Evolutionary conservation across 2,329 filamentous ascomycete genomes (phyloP), one percentile per base, ranked within the genome.

Genomic region (Tricladium varicosporioides): DNA sequence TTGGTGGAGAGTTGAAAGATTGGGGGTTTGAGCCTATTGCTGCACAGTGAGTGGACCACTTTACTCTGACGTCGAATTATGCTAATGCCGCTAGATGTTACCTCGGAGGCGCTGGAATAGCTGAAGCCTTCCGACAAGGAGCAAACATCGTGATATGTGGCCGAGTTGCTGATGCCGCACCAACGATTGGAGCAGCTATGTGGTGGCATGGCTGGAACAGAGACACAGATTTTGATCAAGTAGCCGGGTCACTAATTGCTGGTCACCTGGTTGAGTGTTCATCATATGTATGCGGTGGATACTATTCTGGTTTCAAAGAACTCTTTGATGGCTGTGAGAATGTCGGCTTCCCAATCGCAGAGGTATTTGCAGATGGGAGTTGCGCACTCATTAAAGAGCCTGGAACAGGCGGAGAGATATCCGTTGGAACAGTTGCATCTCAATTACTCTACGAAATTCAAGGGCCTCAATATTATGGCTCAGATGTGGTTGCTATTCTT

Each of bases 391-490:
- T 74, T n/a, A 78, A 77, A 60, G 74, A 78, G 53, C 69, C 72
- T 10, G 67, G 70, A 56, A 66, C 70, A 5, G 73, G 73, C 1
- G 76, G 78, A 16, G 64, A 70, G 5, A 73, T 78, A 22, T 75
- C 73, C 1, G 74, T 78, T 8, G 76, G 81, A 50, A 83, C 80
- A 0, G 78, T 80, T 55, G 75, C 76, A 0, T 78, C 76, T 2
- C 73, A 75, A 60, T 63, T 74, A 10, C 57, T 74, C 1, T 74
- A 74, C 57, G 72, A 75, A 64, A 73, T 75, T 42, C 72, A 73
- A 58, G 73, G 73, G 4, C 70, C 70, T 2, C 62, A 64, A 22
- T 73, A 74, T 57, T 72, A 66, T 59, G 65, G 65, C 54, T 69
- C 65, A 8, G 70, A 72, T 58, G 71, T 72, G 2, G 70, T 68